Evolutionary conservation across 2,329 filamentous ascomycete genomes (phyloP), one percentile per base, ranked within the genome.

Genomic region (Cladosporium austrohemisphaericum): DNA sequence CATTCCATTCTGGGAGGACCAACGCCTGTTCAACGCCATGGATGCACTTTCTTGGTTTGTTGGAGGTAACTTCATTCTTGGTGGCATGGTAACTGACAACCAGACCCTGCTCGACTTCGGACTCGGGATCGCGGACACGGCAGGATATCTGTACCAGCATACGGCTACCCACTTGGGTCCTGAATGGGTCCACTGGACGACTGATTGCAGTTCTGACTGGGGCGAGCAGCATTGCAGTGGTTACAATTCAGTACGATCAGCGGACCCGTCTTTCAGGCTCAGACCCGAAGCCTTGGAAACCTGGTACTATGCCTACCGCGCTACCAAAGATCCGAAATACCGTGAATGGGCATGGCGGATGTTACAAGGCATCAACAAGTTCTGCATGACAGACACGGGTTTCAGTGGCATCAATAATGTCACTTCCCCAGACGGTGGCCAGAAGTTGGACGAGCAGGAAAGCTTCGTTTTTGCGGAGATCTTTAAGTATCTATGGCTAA

Each of bases 31-130:
- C 23, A 58, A 62, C 20, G 49, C 52, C 23, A 63, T 60, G 52
- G 63, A 65, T 25, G 52, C 58, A 4, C 35, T 60, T 10, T 58
- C 60, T 4, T 67, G 64, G 56, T 65, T 66, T 41, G 59, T 61
- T 19, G 62, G 64, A n/a, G 62, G 63, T 8, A 60, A 57, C 41
- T 65, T 65, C 53, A 64, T 66, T 43, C 58, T 65, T 11, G 64
- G 63, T 20, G 60, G 59, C 35, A 65, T 64, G 50, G 54, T 51
- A 14, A 63, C 45, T 8, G 52, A 51, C 28, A 61, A 55, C 51
- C 54, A 48, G 50, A 64, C 47, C 49, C 57, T 60, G 35, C 31
- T 65, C 14, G 49, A 63, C 28, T 61, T 58, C 43, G 65, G 65
- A 10, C 55, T 66, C 13, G 56, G 59, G 7, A 62, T 65, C 40